phyloP scores from a whole-genome alignment of 768 basidiomycete genomes.

The Auricularia heimuer region DNA sequence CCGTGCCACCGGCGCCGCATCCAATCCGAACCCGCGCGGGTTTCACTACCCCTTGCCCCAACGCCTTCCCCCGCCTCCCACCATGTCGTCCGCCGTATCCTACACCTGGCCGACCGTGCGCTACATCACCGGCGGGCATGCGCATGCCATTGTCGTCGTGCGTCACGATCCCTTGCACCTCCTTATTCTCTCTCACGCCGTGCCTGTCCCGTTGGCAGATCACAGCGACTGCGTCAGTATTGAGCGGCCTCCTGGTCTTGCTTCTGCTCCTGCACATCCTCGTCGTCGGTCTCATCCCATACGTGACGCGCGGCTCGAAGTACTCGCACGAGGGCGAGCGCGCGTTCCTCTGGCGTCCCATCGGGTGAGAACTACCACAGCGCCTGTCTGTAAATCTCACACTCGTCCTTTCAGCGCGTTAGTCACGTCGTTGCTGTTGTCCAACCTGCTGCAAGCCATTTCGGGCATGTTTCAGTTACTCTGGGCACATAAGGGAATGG shows the following conservation, averaged over 20 bases:
- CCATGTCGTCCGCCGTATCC: neutral
- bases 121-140: neutral
- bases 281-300: neutral
- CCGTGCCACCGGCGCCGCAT: neutral
- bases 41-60: neutral
- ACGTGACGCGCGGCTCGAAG: neutral
- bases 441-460: neutral
- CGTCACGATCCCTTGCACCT: neutral
- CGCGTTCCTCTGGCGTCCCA: neutral
- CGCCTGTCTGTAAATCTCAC: neutral
- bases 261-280: neutral
- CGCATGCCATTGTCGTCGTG: neutral
- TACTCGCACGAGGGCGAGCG: neutral
- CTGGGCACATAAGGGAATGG: neutral
- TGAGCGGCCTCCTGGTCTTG: neutral
- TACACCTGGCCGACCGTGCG: neutral
- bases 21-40: neutral
- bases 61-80: neutral
- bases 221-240: neutral
- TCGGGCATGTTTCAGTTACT: neutral
- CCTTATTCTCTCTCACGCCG: neutral
- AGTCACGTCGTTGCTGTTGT: neutral
- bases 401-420: neutral
- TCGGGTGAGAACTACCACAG: neutral
- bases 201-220: neutral